Evolutionary conservation across 768 basidiomycete genomes (phyloP), one percentile per base, ranked within the genome.

Genomic region (Roridomyces roridus): DNA sequence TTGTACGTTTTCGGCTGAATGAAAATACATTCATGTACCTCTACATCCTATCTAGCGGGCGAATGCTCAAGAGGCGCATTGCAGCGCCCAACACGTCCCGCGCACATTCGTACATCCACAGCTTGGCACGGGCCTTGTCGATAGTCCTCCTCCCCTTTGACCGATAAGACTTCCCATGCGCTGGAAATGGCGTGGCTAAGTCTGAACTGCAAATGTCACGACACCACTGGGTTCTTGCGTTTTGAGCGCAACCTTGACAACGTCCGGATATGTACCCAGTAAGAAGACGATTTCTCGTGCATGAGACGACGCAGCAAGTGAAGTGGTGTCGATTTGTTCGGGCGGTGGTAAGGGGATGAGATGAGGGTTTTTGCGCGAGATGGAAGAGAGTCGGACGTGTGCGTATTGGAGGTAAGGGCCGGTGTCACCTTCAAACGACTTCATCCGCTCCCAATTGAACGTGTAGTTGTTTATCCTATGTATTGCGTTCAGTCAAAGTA

Each of bases 331-430:
- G 70, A 96, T 89, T 60, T 86, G 72, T n/a, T 84, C 76, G 9
- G 85, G 83, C 0, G 82, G 72, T 0, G 91, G 91, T 10, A 93
- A 85, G 18, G 94, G 88, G 36, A 92, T 75, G 26, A 96, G 86
- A 55, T 91, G 83, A 2, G 93, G 92, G 74, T 96, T 95, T 74
- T 96, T 96, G 53, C 95, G 92, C 63, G 86, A 86, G 68, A 98
- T 89, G 2, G 95, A 97, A 7, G 89, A 84, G 26, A 98, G 80
- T 18, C 96, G 92, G 64, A 95, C 95, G 75, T 97, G 96, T 0
- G 94, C 93, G 71, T 98, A 98, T 78, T 98, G 96, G 24, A 98
- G 85, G 77, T 97, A 98, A 0, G 94, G 93, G 1, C 93, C 94
- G 0, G 94, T 96, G 74, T 98, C 96, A 40, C 96, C 96, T 72